phyloP scores from a whole-genome alignment of 1,139 yeast species.

The Diutina siamensis region DNA sequence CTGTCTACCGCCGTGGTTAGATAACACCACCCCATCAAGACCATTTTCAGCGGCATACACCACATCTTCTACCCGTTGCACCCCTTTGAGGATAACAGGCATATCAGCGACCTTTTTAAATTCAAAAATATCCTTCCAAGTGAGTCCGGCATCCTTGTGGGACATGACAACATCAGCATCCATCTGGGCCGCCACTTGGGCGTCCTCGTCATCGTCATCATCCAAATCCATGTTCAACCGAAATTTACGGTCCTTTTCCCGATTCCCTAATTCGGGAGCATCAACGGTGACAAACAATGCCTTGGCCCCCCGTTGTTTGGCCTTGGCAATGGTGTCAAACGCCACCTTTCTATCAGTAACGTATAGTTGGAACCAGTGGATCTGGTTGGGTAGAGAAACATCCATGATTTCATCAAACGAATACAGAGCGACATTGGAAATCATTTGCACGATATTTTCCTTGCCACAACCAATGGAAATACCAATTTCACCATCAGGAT shows the following conservation, averaged over 20 bases:
- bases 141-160: slow-evolving; percentile 8
- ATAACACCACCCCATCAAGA: slow-evolving; percentile 50
- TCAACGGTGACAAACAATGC: slow-evolving; percentile 20
- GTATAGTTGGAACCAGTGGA: slow-evolving; percentile 76
- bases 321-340: slow-evolving; percentile 13
- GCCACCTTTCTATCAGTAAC: slow-evolving; percentile 46
- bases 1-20: slow-evolving; percentile 72
- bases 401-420: slow-evolving; percentile 62
- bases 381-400: slow-evolving; percentile 37
- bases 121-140: slow-evolving; percentile 45
- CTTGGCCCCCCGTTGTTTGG: slow-evolving; percentile 16
- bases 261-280: slow-evolving; percentile 16
- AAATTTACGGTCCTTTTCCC: slow-evolving; percentile 17
- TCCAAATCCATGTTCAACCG: slow-evolving; percentile 7
- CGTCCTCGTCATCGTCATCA: slow-evolving; percentile 4
- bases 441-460: slow-evolving; percentile 65
- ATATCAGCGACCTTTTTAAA: slow-evolving; percentile 46
- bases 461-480: slow-evolving; percentile 62
- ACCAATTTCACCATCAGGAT: slow-evolving; percentile 66
- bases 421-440: slow-evolving; percentile 69
- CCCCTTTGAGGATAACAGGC: slow-evolving; percentile 61
- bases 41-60: slow-evolving; percentile 51
- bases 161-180: slow-evolving; percentile 6
- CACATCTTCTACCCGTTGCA: slow-evolving; percentile 62
- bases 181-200: slow-evolving; percentile 3